phyloP scores from a whole-genome alignment of 2,329 filamentous ascomycete species.

The Botrytis galanthina region DNA sequence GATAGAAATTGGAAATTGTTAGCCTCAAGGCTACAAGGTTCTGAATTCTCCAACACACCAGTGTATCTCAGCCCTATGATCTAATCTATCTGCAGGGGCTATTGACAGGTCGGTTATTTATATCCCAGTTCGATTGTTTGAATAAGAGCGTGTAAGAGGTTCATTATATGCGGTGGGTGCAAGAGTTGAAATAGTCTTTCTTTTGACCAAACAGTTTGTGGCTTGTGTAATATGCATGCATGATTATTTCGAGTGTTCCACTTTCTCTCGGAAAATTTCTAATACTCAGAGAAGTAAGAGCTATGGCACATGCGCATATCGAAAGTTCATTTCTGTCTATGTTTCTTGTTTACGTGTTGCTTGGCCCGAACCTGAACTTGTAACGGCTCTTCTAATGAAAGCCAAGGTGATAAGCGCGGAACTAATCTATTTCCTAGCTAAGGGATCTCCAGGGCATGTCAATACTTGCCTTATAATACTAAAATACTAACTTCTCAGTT shows the following conservation, averaged over 20 bases:
- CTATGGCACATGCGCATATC: neutral
- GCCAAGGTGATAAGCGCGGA: neutral
- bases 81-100: constrained; percentile 10
- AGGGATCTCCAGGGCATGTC: neutral
- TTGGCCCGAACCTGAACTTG: constrained; percentile 13
- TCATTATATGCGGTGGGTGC: neutral
- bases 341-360: constrained; percentile 5
- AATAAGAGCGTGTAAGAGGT: neutral
- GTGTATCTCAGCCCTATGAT: constrained; percentile 21
- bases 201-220: neutral
- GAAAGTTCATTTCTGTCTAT: neutral
- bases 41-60: neutral
- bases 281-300: neutral
- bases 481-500: neutral
- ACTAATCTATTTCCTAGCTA: neutral
- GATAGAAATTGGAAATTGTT: neutral
- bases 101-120: constrained; percentile 19
- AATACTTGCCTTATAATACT: neutral
- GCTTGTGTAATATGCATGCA: neutral
- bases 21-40: constrained; percentile 1
- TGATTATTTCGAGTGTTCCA: neutral
- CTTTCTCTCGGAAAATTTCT: neutral
- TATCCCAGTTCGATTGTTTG: constrained; percentile 11
- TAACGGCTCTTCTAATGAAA: constrained; percentile 1
- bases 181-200: neutral